Conservation (phyloP, 2,329 filamentous ascomycete genomes). For the Purpureocillium takamizusanense region DNA sequence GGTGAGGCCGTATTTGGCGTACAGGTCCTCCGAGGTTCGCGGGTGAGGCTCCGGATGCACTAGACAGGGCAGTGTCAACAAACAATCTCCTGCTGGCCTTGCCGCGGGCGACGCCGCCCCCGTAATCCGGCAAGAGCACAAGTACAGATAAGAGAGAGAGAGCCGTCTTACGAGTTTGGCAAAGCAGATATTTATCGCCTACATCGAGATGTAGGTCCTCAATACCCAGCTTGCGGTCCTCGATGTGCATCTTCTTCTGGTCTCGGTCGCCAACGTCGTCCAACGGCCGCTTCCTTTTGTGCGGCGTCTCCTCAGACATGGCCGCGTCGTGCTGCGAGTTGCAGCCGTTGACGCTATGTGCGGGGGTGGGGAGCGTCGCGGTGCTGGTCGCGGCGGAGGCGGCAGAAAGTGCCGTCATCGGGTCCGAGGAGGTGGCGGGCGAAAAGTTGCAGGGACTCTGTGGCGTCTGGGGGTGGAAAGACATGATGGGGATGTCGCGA, state of each 20-base stretch:
- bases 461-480: conserved; percentile 58
- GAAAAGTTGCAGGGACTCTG: conserved; percentile 58
- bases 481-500: conserved; percentile 38
- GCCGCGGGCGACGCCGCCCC: conserved; percentile 12
- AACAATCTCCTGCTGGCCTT: conserved; percentile 13
- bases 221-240: conserved; percentile 52
- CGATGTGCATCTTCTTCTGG: conserved; percentile 54
- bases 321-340: conserved; percentile 33
- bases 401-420: conserved; percentile 38
- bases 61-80: conserved; percentile 38
- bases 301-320: conserved; percentile 43
- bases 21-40: conserved; percentile 46
- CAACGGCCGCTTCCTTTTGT: conserved; percentile 53
- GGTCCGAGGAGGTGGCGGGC: conserved; percentile 43
- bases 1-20: conserved; percentile 46
- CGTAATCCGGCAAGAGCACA: conserved; percentile 13
- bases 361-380: conserved; percentile 50
- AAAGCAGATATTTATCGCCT: conserved; percentile 57
- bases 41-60: conserved; percentile 39
- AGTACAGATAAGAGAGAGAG: conserved; percentile 24
- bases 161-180: conserved; percentile 58
- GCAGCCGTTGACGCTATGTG: conserved; percentile 53
- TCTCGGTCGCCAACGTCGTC: conserved; percentile 48
- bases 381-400: conserved; percentile 37
- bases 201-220: conserved; percentile 58